Base-by-base conservation (phyloP, 768 basidiomycete genomes). In the Trametes sanguinea region DNA sequence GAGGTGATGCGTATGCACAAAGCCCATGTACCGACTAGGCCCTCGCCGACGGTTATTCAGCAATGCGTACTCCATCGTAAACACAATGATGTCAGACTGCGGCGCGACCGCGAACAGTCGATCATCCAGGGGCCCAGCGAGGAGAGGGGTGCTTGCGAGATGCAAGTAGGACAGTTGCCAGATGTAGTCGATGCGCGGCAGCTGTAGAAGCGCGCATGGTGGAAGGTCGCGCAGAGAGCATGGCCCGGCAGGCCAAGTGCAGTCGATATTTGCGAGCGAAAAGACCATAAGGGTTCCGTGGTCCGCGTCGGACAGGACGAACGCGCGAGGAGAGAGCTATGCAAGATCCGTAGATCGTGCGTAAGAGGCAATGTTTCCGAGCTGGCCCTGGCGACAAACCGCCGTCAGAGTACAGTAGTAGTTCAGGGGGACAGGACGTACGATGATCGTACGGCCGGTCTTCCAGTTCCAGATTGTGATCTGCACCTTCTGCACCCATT, bases 391-490 rank as follows among this genome's bases (percentile, higher is more conserved):
- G 22, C 22, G 22, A 22, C 1, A 22, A 1, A 22, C 22, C 22
- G 22, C 22, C 22, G 22, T 22, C 22, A 22, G 22, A 22, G 1
- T 22, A 22, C 22, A 22, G 22, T 22, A 22, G 22, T 22, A 22
- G 22, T 22, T 22, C 22, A 22, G 22, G 22, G 22, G 22, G 22
- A 22, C 22, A 16, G 30, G 14, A 30, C 81, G 50, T 63, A 85
- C 85, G 53, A 80, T 73, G 48, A 83, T 66, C 9, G 74, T 13
- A 4, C 67, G 63, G 0, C 80, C 81, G 0, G 73, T 78, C 58
- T 70, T 76, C 85, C 85, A 86, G 57, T 83, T 81, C 83, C 83
- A 86, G 7, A 81, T 71, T 13, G 80, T 51, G 3, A 81, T 65
- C 3, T 72, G 65, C 6, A 5, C 75, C 72, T 2, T 73, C 67